Percentiles rank a stretch among this genome's conserved stretches.
Conservation (phyloP, 2,329 filamentous ascomycete genomes). For the Elsinoe batatas region DNA sequence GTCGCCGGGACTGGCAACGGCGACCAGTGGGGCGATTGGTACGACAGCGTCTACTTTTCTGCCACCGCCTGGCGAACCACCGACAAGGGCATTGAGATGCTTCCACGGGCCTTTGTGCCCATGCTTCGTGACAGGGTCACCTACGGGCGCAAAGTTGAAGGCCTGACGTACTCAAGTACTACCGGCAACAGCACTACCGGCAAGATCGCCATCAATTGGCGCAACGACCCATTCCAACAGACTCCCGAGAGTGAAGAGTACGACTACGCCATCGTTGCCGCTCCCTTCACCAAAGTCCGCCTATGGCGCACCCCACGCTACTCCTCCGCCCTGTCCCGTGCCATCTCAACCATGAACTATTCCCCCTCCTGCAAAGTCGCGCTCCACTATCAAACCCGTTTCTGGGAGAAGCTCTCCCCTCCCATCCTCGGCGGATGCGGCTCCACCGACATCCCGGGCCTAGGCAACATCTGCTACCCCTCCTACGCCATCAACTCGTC, state of each 20-base stretch:
- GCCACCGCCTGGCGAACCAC: conserved; percentile 56
- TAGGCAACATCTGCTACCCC: conserved; percentile 57
- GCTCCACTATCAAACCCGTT: conserved; percentile 57
- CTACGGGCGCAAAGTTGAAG: conserved; percentile 34
- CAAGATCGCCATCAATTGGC: conserved; percentile 3
- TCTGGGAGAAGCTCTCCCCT: conserved; percentile 45
- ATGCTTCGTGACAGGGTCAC: conserved; percentile 48
- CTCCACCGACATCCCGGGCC: conserved; percentile 49
- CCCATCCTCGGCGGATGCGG: conserved; percentile 58
- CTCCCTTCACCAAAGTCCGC: conserved; percentile 55
- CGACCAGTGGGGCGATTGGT: conserved; percentile 29
- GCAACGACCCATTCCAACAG: conserved; percentile 29
- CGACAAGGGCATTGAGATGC: conserved; percentile 48
- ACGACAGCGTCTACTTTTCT: conserved; percentile 50
- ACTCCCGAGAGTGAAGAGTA: conserved; percentile 42
- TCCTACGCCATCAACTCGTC: conserved; percentile 56
- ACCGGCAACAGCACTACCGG: background rate
- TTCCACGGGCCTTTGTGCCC: conserved; percentile 54
- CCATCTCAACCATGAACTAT: conserved; percentile 43
- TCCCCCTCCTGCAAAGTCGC: conserved; percentile 48
- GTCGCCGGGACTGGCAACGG: conserved; percentile 20
- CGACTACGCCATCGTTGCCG: conserved; percentile 58
- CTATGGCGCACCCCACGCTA: conserved; percentile 50
- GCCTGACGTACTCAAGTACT: background rate
- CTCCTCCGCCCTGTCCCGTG: conserved; percentile 40